A percentile compares a stretch with the other conserved stretches of the same genome.
These are phyloP conservation scores for Prunus salicina DNA, from an alignment of 306 rosid species.

Conservation along the genomic window DNA sequence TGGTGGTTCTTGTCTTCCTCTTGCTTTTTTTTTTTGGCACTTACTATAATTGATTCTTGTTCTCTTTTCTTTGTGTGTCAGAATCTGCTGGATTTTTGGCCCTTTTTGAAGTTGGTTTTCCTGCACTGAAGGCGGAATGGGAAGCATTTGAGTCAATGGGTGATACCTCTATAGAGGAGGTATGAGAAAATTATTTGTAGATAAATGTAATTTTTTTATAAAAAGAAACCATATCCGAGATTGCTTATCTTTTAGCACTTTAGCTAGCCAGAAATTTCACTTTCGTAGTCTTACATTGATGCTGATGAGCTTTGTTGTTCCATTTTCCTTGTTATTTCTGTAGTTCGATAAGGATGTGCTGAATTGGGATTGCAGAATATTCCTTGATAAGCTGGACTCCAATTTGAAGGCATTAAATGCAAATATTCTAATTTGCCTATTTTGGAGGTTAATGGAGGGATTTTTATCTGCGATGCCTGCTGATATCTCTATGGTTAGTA, in stretches of 20 bases:
- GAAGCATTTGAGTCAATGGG: conserved; percentile 41
- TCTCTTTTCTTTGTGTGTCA: conserved; percentile 18
- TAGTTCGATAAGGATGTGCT: conserved; percentile 63
- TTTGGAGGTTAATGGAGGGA: conserved; percentile 69
- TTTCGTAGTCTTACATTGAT: background rate
- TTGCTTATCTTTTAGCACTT: background rate
- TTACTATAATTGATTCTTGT: conserved; percentile 10
- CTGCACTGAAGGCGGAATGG: conserved; percentile 74
- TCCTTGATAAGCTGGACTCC: conserved; percentile 47
- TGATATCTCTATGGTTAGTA: conserved; percentile 54
- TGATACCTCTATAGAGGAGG: conserved; percentile 57
- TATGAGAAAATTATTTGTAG: conserved; percentile 18
- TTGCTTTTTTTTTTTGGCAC: conserved; percentile 3
- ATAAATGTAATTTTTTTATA: background rate
- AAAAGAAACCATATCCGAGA: background rate
- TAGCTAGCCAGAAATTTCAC: background rate
- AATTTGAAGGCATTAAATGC: conserved; percentile 46
- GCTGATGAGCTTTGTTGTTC: conserved; percentile 1
- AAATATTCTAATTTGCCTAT: conserved; percentile 53
- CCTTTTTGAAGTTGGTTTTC: conserved; percentile 49
- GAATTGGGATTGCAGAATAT: conserved; percentile 65
- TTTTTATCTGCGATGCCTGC: conserved; percentile 44
- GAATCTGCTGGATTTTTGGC: conserved; percentile 39
- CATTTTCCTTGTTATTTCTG: conserved; percentile 15
- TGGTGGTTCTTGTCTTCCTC: background rate